Conservation (phyloP, 257 asterid species). For the Petunia axillaris region DNA sequence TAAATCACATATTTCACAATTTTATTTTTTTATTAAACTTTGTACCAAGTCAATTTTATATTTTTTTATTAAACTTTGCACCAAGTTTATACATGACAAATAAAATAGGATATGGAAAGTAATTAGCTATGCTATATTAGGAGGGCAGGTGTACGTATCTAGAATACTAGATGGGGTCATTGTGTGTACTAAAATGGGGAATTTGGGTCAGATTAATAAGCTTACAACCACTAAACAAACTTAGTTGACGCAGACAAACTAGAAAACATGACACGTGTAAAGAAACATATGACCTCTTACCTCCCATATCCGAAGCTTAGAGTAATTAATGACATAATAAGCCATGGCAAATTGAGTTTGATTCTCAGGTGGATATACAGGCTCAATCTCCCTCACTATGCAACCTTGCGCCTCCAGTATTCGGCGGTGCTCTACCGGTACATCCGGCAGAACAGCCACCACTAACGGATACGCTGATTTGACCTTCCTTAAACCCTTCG, state of each 20-base stretch:
- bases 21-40: too few relatives aligned
- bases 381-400: constrained; percentile 47
- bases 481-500: constrained; percentile 52
- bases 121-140: too few relatives aligned
- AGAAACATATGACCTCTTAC: constrained; percentile 22
- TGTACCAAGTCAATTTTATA: too few relatives aligned
- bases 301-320: constrained; percentile 64
- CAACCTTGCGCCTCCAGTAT: constrained; percentile 51
- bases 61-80: too few relatives aligned
- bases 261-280: not conserved
- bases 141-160: too few relatives aligned
- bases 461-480: constrained; percentile 47
- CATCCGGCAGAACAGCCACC: constrained; percentile 58
- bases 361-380: constrained; percentile 52
- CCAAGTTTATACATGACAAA: too few relatives aligned
- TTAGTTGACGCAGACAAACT: not conserved
- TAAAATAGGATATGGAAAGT: too few relatives aligned
- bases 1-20: too few relatives aligned
- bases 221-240: too few relatives aligned
- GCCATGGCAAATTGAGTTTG: constrained; percentile 55
- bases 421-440: constrained; percentile 51
- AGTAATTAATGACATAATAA: constrained; percentile 56
- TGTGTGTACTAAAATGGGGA: too few relatives aligned
- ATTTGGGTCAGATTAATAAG: too few relatives aligned
- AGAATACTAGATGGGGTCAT: too few relatives aligned